These are phyloP conservation scores for Chytriomyces hyalinus DNA, from an alignment of 192 early-diverging fungal genomes.

Conservation along the genomic window DNA sequence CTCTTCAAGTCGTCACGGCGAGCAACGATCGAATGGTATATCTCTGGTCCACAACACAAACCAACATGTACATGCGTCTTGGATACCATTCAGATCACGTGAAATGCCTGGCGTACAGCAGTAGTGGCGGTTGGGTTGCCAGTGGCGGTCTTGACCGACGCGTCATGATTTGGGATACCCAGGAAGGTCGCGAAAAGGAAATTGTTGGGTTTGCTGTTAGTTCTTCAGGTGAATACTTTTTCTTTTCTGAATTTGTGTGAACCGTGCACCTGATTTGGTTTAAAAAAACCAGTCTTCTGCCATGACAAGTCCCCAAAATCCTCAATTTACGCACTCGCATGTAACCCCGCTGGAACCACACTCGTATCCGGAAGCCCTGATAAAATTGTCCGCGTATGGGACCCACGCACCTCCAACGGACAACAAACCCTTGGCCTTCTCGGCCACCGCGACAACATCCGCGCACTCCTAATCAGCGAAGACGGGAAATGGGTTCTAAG, in stretches of 20 bases:
- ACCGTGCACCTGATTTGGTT: background rate
- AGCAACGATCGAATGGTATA: constrained; percentile 91
- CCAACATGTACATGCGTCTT: constrained; percentile 54
- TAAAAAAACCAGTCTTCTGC: constrained; percentile 14
- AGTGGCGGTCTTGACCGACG: constrained; percentile 90
- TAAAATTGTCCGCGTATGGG: constrained; percentile 90
- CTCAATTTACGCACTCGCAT: constrained; percentile 88
- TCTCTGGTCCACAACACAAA: constrained; percentile 62
- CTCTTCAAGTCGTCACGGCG: constrained; percentile 43
- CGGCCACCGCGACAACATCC: constrained; percentile 97
- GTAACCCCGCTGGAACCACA: constrained; percentile 76
- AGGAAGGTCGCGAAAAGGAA: constrained; percentile 51
- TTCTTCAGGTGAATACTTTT: constrained; percentile 20
- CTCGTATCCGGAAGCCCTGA: constrained; percentile 93
- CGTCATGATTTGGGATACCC: constrained; percentile 91
- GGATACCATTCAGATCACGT: constrained; percentile 94
- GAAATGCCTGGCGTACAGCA: constrained; percentile 83
- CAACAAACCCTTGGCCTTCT: constrained; percentile 76
- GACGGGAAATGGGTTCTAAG: constrained; percentile 89
- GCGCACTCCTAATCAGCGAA: constrained; percentile 81
- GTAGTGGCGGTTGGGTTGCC: constrained; percentile 75
- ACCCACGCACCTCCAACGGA: constrained; percentile 66
- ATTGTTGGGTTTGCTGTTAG: constrained; percentile 32
- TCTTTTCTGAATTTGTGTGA: background rate
- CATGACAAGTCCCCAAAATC: constrained; percentile 63